A percentile compares a stretch with the other conserved stretches of the same genome.
phyloP scores from a whole-genome alignment of 1,284 basidiomycete species.

The Trichosporon sp. region DNA sequence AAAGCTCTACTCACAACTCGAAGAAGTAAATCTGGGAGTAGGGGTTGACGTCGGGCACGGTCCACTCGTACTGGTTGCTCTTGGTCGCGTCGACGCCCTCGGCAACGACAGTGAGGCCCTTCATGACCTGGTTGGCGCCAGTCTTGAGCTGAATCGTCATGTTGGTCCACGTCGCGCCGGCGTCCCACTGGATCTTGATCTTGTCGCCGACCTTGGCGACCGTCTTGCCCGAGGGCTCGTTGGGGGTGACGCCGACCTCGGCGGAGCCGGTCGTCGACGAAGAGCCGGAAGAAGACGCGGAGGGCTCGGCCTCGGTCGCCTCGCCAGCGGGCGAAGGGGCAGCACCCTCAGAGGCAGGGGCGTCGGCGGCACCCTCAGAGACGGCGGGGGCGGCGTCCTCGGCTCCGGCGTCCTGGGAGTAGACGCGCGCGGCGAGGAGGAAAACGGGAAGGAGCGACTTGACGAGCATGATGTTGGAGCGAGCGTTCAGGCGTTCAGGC shows the following conservation, averaged over 20 bases:
- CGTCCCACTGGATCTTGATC: conserved; percentile 50
- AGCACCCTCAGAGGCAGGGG: background rate
- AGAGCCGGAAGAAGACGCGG: background rate
- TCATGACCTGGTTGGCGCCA: conserved; percentile 49
- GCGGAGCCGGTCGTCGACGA: background rate
- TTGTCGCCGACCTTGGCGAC: conserved; percentile 47
- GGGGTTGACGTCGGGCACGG: conserved; percentile 53
- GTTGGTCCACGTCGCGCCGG: conserved; percentile 56
- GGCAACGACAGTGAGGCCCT: conserved; percentile 38
- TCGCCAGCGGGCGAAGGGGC: background rate
- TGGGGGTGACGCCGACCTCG: conserved; percentile 51
- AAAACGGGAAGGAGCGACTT: conserved; percentile 6
- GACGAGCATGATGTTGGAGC: background rate
- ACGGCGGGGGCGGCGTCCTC: background rate
- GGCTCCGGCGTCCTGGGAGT: background rate
- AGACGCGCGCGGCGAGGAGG: conserved; percentile 7
- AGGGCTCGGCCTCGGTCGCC: background rate
- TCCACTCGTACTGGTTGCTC: conserved; percentile 32
- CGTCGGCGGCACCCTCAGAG: background rate
- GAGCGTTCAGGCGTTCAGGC: background rate
- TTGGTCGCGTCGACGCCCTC: conserved; percentile 48
- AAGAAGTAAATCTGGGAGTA: conserved; percentile 58
- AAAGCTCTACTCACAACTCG: conserved; percentile 40
- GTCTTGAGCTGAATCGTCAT: conserved; percentile 55
- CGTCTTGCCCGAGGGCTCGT: conserved; percentile 50